Percentiles rank a stretch among this genome's conserved stretches.
Conservation (phyloP, 768 basidiomycete genomes). For the Lentinula detonsa region DNA sequence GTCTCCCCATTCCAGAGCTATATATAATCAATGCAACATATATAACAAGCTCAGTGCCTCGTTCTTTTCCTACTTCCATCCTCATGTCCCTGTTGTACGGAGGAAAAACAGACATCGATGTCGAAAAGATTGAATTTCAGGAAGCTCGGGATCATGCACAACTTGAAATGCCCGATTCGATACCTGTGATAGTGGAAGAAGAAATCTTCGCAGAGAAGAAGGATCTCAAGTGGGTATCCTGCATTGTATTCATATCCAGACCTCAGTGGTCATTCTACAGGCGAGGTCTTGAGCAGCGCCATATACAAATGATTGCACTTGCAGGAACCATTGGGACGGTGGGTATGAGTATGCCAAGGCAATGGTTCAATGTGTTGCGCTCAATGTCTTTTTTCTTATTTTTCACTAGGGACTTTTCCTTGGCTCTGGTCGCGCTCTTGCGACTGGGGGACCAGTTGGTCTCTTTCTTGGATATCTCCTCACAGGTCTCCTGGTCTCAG, state of each 20-base stretch:
- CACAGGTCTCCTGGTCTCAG: slow-evolving; percentile 30
- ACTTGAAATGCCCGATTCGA: background rate
- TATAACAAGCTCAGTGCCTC: background rate
- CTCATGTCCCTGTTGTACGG: background rate
- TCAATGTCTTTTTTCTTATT: background rate
- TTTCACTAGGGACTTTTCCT: slow-evolving; percentile 41
- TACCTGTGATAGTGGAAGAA: background rate
- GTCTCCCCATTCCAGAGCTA: background rate
- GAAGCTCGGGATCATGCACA: background rate
- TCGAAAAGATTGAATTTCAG: background rate
- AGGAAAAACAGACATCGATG: background rate
- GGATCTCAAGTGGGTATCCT: background rate
- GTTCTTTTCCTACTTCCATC: background rate
- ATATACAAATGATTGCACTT: slow-evolving; percentile 8
- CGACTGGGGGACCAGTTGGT: slow-evolving; percentile 49
- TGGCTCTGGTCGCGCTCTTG: slow-evolving; percentile 42
- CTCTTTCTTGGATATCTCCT: slow-evolving; percentile 40
- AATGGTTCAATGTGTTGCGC: background rate
- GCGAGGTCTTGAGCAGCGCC: slow-evolving; percentile 3
- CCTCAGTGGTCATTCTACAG: background rate
- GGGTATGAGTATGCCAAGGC: background rate
- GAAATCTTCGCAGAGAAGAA: background rate
- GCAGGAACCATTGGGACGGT: slow-evolving; percentile 8
- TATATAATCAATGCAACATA: background rate
- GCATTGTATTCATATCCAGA: background rate